phyloP scores from a whole-genome alignment of 2,329 filamentous ascomycete species.

The Fusarium buxicola region DNA sequence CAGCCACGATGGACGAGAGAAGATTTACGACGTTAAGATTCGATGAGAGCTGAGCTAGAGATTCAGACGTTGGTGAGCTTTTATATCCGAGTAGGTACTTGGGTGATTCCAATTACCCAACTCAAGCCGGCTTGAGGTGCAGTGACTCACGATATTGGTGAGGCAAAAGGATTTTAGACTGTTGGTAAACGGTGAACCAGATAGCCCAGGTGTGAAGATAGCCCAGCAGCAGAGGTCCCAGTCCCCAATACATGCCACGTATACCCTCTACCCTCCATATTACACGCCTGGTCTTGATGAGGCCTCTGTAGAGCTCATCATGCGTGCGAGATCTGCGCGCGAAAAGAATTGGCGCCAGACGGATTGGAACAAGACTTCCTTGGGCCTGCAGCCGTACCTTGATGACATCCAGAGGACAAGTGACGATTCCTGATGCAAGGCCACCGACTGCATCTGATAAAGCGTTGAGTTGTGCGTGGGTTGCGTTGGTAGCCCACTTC shows the following conservation, averaged over 20 bases:
- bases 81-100: neutral
- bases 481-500: slow-evolving; percentile 64
- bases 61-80: slow-evolving; percentile 47
- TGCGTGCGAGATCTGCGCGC: slow-evolving; percentile 57
- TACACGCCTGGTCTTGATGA: slow-evolving; percentile 83
- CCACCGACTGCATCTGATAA: slow-evolving; percentile 88
- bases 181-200: slow-evolving; percentile 95
- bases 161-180: slow-evolving; percentile 78
- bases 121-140: no score
- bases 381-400: slow-evolving; percentile 98
- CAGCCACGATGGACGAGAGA: slow-evolving; percentile 88
- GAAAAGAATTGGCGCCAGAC: slow-evolving; percentile 54
- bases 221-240: slow-evolving; percentile 92
- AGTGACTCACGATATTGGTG: slow-evolving; percentile 67
- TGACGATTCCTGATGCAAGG: slow-evolving; percentile 90
- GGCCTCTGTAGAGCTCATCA: slow-evolving; percentile 78
- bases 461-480: slow-evolving; percentile 78
- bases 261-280: slow-evolving; percentile 91
- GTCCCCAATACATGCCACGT: slow-evolving; percentile 88
- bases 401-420: slow-evolving; percentile 97
- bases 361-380: slow-evolving; percentile 76
- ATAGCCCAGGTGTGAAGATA: slow-evolving; percentile 98
- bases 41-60: slow-evolving; percentile 65
- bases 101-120: neutral
- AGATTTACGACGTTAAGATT: slow-evolving; percentile 66